A percentile compares a stretch with the other conserved stretches of the same genome.
Conservation (phyloP, 1,139 yeast genomes). For the Candida frijolesensis region DNA sequence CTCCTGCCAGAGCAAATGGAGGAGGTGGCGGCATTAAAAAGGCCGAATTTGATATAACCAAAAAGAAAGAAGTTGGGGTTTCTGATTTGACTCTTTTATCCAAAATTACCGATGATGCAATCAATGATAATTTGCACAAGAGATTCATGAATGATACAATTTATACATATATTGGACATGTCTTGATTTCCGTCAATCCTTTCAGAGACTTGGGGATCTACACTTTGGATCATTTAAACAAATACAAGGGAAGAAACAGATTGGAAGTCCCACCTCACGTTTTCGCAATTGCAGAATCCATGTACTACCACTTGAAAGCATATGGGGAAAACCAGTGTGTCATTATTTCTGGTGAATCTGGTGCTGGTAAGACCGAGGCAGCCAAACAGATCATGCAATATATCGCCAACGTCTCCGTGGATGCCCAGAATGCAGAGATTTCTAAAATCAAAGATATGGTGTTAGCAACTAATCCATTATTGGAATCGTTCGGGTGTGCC, state of each 20-base stretch:
- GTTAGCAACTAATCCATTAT: conserved; percentile 91
- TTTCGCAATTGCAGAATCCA: conserved; percentile 94
- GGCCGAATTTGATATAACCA: conserved; percentile 86
- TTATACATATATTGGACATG: conserved; percentile 87
- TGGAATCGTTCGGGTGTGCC: conserved; percentile 98
- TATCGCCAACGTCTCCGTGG: conserved; percentile 77
- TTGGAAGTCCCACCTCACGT: conserved; percentile 99
- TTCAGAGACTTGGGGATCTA: conserved; percentile 95
- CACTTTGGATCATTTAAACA: conserved; percentile 70
- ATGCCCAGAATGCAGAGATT: conserved; percentile 52
- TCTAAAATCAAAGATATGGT: conserved; percentile 95
- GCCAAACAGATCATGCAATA: conserved; percentile 99
- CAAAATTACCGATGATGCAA: conserved; percentile 87
- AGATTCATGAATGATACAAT: conserved; percentile 88
- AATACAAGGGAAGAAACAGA: conserved; percentile 89
- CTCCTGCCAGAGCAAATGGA: conserved; percentile 50
- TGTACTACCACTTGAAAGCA: conserved; percentile 94
- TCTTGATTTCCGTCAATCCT: conserved; percentile 93
- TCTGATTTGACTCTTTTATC: conserved; percentile 89
- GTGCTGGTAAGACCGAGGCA: conserved; percentile 99
- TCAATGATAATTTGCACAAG: conserved; percentile 87
- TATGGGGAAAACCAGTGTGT: conserved; percentile 97
- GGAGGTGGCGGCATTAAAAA: conserved; percentile 63
- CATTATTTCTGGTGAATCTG: conserved; percentile 97
- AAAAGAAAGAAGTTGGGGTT: conserved; percentile 96